A percentile compares a stretch with the other conserved stretches of the same genome.
Evolutionary conservation across 441 rosid genomes (phyloP).

Genomic region (Pelargonium citronellum): DNA sequence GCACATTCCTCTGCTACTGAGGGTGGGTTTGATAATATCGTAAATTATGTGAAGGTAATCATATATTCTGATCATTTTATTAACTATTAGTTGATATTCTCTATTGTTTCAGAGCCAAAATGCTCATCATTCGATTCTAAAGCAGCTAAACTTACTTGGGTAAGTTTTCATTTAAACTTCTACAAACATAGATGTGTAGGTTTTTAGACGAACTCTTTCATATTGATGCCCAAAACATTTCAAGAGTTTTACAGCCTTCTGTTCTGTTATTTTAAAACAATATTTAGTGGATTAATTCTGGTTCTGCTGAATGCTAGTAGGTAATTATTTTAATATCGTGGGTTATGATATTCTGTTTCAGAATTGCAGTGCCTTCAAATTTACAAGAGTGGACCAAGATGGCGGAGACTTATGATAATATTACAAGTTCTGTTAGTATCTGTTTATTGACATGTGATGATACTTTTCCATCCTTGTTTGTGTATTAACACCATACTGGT

Average conservation of each 20-base stretch:
- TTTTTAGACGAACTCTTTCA: not conserved
- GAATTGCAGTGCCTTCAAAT: conserved; percentile 51
- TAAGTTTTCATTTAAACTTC: conserved; percentile 27
- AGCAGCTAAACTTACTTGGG: conserved; percentile 53
- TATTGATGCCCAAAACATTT: too few species aligned
- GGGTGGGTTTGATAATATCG: conserved; percentile 38
- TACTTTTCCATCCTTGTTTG: conserved; percentile 13
- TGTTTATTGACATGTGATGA: conserved; percentile 12
- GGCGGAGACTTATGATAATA: conserved; percentile 64
- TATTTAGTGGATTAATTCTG: too few species aligned
- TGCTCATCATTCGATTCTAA: conserved; percentile 54
- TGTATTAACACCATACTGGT: conserved; percentile 21
- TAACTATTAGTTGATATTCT: conserved; percentile 15
- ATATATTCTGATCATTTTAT: conserved; percentile 12
- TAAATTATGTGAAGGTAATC: conserved; percentile 17
- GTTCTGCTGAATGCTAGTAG: not conserved
- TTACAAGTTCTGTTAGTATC: conserved; percentile 38
- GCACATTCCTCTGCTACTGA: conserved; percentile 67
- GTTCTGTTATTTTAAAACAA: too few species aligned
- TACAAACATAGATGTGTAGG: conserved; percentile 2
- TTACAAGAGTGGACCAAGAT: conserved; percentile 53
- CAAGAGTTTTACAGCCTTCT: too few species aligned
- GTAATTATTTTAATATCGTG: conserved; percentile 18
- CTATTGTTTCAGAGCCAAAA: conserved; percentile 55
- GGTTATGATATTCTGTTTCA: conserved; percentile 31